A percentile compares a stretch with the other conserved stretches of the same genome.
Evolutionary conservation across 768 basidiomycete genomes (phyloP).

Genomic region (Tylopilus cervinicoccineus): DNA sequence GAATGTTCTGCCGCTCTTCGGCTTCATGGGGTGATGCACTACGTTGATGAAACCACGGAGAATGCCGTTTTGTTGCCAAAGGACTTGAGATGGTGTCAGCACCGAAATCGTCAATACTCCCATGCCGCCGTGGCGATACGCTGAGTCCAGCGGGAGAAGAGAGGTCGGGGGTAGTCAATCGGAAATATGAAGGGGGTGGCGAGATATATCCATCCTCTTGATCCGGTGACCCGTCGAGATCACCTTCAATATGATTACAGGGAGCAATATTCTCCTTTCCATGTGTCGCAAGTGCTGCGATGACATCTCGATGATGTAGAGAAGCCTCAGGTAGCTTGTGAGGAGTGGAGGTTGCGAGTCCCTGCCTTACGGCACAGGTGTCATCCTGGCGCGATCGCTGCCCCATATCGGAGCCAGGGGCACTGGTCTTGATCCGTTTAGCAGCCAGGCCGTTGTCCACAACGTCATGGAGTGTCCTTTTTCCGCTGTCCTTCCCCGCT

Average conservation of each 20-base stretch:
- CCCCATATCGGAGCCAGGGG: conserved; percentile 20
- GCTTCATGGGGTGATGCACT: not conserved
- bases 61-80: conserved; percentile 20
- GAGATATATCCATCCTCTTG: conserved; percentile 86
- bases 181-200: conserved; percentile 52
- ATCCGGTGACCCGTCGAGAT: conserved; percentile 38
- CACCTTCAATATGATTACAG: conserved; percentile 36
- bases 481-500: conserved; percentile 64
- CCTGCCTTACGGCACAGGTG: conserved; percentile 14
- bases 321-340: conserved; percentile 20
- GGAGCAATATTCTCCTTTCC: conserved; percentile 38
- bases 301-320: conserved; percentile 42
- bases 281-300: conserved; percentile 31
- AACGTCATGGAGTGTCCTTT: conserved; percentile 66
- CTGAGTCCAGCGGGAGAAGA: conserved; percentile 54
- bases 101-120: conserved; percentile 41
- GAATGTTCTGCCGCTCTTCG: conserved; percentile 12
- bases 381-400: conserved; percentile 24
- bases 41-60: conserved; percentile 8
- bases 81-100: conserved; percentile 42
- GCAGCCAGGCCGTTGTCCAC: conserved; percentile 60
- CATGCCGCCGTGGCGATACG: conserved; percentile 8
- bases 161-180: conserved; percentile 52
- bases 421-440: conserved; percentile 43
- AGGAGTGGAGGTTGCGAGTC: conserved; percentile 1